Evolutionary conservation across 768 basidiomycete species (phyloP).

Genomic region (Cystobasidium ongulense): DNA sequence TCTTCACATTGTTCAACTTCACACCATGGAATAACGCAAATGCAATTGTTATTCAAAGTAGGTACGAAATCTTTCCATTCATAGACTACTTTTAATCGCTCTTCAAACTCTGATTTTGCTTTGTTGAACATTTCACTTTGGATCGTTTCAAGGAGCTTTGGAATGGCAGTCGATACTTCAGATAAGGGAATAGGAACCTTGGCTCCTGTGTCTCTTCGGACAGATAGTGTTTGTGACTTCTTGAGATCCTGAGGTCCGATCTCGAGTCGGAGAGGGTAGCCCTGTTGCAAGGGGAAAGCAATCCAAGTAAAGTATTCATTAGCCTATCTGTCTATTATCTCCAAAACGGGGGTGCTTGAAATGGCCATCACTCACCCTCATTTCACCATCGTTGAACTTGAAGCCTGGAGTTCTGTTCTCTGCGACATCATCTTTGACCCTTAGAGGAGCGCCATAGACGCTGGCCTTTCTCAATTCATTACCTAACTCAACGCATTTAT

Average conservation of each 20-base stretch:
- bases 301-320: conserved; percentile 11
- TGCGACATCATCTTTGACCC: conserved; percentile 80
- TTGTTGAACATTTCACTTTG: conserved; percentile 77
- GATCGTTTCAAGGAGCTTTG: conserved; percentile 68
- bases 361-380: conserved; percentile 58
- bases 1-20: conserved; percentile 88
- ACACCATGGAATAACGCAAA: conserved; percentile 91
- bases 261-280: conserved; percentile 93
- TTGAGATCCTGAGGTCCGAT: conserved; percentile 86
- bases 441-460: conserved; percentile 46
- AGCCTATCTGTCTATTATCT: neutral
- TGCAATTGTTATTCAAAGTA: conserved; percentile 74
- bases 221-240: conserved; percentile 69
- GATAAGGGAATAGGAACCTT: conserved; percentile 55
- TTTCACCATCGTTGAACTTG: conserved; percentile 99
- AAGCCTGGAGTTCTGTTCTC: conserved; percentile 97
- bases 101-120: conserved; percentile 66
- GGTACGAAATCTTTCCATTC: conserved; percentile 92
- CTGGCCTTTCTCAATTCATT: conserved; percentile 59
- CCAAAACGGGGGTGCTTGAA: neutral
- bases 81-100: conserved; percentile 62
- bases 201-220: conserved; percentile 67
- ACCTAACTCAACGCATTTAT: conserved; percentile 57
- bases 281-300: conserved; percentile 49
- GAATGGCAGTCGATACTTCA: conserved; percentile 53